Percentiles rank a stretch among this genome's conserved stretches.
phyloP scores from a whole-genome alignment of 1,139 yeast species.

The Zygosaccharomyces pseudobailii region DNA sequence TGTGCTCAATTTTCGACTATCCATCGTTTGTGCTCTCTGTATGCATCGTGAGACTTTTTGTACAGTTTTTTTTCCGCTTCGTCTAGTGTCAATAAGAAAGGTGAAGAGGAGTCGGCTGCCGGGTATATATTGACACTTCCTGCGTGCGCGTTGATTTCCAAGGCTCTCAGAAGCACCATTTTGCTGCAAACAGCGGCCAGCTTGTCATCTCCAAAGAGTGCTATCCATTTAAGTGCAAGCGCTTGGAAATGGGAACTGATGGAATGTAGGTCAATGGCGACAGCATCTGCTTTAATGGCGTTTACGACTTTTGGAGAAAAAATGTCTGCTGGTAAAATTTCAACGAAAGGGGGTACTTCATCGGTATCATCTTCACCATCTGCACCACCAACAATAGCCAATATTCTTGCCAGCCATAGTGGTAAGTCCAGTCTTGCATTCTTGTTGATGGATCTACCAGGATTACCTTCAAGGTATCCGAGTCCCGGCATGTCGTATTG shows the following conservation, averaged over 20 bases:
- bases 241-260: slow-evolving; percentile 63
- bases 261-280: slow-evolving; percentile 60
- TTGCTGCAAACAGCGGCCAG: slow-evolving; percentile 49
- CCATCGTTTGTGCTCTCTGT: slow-evolving; percentile 65
- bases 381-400: slow-evolving; percentile 51
- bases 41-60: slow-evolving; percentile 54
- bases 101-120: slow-evolving; percentile 24
- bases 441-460: slow-evolving; percentile 51
- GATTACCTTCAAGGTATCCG: slow-evolving; percentile 80
- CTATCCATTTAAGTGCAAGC: slow-evolving; percentile 70
- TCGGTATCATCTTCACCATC: slow-evolving; percentile 34
- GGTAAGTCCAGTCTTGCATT: slow-evolving; percentile 77
- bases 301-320: slow-evolving; percentile 61
- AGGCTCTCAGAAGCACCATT: slow-evolving; percentile 60
- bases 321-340: slow-evolving; percentile 64
- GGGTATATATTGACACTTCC: slow-evolving; percentile 29
- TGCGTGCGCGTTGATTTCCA: slow-evolving; percentile 69
- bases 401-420: slow-evolving; percentile 78
- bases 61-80: slow-evolving; percentile 66
- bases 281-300: slow-evolving; percentile 75
- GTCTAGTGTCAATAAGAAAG: slow-evolving; percentile 61
- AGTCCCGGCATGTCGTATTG: slow-evolving; percentile 76
- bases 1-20: slow-evolving; percentile 23
- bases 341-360: slow-evolving; percentile 55
- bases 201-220: slow-evolving; percentile 61